Base-by-base conservation (phyloP, 257 asterid species). In the Petunia secreta region DNA sequence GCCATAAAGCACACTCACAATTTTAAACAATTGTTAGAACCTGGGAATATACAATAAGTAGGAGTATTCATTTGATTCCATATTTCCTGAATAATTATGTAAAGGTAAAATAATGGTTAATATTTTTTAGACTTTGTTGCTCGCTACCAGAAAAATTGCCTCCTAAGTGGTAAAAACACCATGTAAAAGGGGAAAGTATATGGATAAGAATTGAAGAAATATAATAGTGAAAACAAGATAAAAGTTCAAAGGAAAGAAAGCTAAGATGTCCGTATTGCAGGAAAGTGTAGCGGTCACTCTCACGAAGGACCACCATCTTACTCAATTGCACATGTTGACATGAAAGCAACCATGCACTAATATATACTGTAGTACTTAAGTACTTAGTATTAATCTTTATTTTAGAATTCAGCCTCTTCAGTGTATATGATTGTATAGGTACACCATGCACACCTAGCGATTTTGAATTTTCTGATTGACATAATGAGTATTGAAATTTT, bases 291-390 rank as follows among this genome's bases (percentile, higher is more conserved):
- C 1, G 60, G 39, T 71, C 77, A 71, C 60, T 11, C 36, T n/a
- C 34, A 50, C 44, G 46, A 11, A 50, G 77, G 62, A 71, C 77
- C 77, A 71, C 62, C 52, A 1, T 50, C 7, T 69, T 38, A 69
- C 52, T 58, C 15, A 44, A 69, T 71, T 48, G 62, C 62, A 48
- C 77, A 50, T 71, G 77, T 48, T 43, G 44, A 48, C 77, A 50
- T 71, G 77, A 71, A 71, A 71, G 62, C 60, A 71, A 71, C 62
- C 62, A 71, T 34, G 60, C 77, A 48, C 44, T 71, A 10, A 34
- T 48, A 11, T 9, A 68, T 1, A 66, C 7, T 59, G n/a, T 4
- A 7, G 25, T 8, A 60, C 40, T 16, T 9, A 8, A 25, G 25
- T 25, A 25, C 25, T 25, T 25, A 25, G 25, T 25, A 25, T 25